Conservation (phyloP, 1,284 basidiomycete species). For the Cutaneotrichosporon cutaneum region DNA sequence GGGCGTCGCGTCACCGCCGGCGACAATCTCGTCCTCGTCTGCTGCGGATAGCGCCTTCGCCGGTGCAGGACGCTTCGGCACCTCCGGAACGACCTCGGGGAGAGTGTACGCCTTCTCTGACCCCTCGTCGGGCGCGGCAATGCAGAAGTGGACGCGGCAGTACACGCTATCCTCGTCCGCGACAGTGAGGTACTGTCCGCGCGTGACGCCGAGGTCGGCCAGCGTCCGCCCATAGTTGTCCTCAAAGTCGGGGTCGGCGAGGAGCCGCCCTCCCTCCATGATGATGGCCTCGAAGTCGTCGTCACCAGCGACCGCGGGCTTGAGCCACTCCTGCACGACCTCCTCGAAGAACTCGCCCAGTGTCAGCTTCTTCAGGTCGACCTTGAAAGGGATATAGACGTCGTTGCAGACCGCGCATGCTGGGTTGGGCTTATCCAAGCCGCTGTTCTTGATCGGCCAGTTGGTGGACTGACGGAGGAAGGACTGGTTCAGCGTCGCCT, state of each 20-base stretch:
- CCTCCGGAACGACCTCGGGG: constrained; percentile 17
- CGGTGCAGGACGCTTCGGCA: constrained; percentile 17
- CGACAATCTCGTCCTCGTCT: constrained; percentile 8
- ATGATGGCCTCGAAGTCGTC: constrained; percentile 63
- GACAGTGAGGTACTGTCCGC: constrained; percentile 73
- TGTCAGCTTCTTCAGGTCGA: constrained; percentile 65
- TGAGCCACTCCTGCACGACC: constrained; percentile 53
- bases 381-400: constrained; percentile 70
- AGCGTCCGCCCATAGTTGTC: constrained; percentile 48
- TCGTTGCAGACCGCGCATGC: constrained; percentile 83
- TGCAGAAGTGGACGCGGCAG: constrained; percentile 68
- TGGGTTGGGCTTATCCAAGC: constrained; percentile 69
- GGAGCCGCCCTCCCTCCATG: constrained; percentile 69
- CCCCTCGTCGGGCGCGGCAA: constrained; percentile 60
- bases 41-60: constrained; percentile 9
- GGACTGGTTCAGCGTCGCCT: constrained; percentile 53
- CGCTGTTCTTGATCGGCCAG: constrained; percentile 62
- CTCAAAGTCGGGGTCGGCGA: constrained; percentile 51
- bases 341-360: constrained; percentile 71
- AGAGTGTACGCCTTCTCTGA: constrained; percentile 13
- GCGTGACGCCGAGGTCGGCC: constrained; percentile 42
- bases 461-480: constrained; percentile 11
- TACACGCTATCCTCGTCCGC: constrained; percentile 68
- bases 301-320: constrained; percentile 61
- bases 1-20: background rate